A percentile compares a stretch with the other conserved stretches of the same genome.
These are phyloP conservation scores for Phyllosticta citriasiana DNA, from an alignment of 2,329 filamentous ascomycete species.

Conservation along the genomic window DNA sequence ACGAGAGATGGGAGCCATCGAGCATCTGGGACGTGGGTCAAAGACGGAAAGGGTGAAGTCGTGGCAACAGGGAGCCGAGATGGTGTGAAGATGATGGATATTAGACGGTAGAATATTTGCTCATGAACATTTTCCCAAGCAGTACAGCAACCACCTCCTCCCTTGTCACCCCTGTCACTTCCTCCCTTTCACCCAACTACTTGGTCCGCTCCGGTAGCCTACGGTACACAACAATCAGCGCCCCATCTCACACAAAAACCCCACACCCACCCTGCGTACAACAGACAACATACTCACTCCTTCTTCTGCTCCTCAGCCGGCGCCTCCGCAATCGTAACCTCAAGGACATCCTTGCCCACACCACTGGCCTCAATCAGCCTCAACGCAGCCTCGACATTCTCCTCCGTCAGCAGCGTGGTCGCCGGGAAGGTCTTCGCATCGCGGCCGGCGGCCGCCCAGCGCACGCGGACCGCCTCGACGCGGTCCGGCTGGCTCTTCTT, in stretches of 20 bases:
- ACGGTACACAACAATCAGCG: not conserved
- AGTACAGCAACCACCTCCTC: not conserved
- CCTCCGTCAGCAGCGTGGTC: constrained; percentile 24
- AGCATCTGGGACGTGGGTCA: not conserved
- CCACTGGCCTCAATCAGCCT: constrained; percentile 21
- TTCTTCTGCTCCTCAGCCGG: constrained; percentile 9
- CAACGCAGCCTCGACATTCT: constrained; percentile 23
- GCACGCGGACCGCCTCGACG: constrained; percentile 23
- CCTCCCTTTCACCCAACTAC: no score
- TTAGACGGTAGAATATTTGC: not conserved
- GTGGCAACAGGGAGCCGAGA: not conserved
- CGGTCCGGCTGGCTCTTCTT: constrained; percentile 16
- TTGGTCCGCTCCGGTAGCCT: constrained; percentile 14
- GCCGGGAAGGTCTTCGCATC: constrained; percentile 24
- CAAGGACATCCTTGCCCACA: constrained; percentile 25
- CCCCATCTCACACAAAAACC: not conserved
- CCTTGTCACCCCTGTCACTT: not conserved
- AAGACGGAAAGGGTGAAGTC: not conserved
- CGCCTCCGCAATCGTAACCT: constrained; percentile 18
- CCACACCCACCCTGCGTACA: not conserved
- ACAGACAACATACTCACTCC: constrained; percentile 11
- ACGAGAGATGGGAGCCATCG: not conserved
- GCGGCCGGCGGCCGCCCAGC: constrained; percentile 22
- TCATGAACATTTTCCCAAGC: not conserved
- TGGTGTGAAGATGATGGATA: not conserved